Conservation (phyloP, 2,329 filamentous ascomycete species). For the Thelonectria blattea region DNA sequence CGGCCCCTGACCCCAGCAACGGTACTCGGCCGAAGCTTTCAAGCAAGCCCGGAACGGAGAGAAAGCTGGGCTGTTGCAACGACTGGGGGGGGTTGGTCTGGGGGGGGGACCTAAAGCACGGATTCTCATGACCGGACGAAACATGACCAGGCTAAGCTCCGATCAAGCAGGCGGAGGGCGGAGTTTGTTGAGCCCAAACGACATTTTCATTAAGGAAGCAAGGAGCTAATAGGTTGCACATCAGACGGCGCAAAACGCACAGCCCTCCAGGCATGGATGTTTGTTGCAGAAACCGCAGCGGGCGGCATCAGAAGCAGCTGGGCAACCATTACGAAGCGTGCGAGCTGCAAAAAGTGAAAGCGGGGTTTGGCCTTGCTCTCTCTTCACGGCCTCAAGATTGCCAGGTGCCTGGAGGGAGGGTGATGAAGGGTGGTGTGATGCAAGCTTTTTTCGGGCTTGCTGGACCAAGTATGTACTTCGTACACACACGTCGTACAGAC, state of each 20-base stretch:
- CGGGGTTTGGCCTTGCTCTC: not conserved
- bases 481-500: not conserved
- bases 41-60: not conserved
- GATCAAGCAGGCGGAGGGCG: slow-evolving; percentile 3
- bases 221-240: not conserved
- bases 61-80: not conserved
- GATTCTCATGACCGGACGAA: slow-evolving; percentile 5
- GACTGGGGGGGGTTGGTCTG: not conserved
- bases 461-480: not conserved
- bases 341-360: not conserved
- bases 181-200: slow-evolving; percentile 7
- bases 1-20: slow-evolving; percentile 4
- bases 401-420: not conserved
- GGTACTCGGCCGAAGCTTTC: not conserved
- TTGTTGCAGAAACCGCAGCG: too few species aligned
- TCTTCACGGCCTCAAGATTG: not conserved
- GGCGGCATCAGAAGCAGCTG: not conserved
- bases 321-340: not conserved
- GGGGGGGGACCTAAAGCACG: not conserved
- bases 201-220: slow-evolving; percentile 1
- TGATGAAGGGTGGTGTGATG: not conserved
- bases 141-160: slow-evolving; percentile 4
- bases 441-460: not conserved
- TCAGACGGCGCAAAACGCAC: not conserved
- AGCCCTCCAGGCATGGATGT: not conserved